Percentiles rank a stretch among this genome's conserved stretches.
phyloP scores from a whole-genome alignment of 345 rosid genomes.

The Erodium maritimum region DNA sequence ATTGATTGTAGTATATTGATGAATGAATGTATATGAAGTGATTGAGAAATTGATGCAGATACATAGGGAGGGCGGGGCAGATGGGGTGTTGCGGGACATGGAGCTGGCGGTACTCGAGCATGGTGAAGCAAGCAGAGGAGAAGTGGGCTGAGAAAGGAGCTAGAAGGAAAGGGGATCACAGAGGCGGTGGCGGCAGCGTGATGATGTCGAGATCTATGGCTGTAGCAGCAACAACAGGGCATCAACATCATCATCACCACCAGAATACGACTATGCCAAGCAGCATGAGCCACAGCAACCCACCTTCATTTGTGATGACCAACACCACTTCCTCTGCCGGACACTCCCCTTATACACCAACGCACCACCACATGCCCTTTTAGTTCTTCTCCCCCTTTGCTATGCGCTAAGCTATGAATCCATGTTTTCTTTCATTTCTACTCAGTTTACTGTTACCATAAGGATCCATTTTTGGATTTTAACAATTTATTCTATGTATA shows the following conservation, averaged over 20 bases:
- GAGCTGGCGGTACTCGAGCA: constrained; percentile 20
- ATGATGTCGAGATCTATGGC: constrained; percentile 25
- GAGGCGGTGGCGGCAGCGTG: constrained; percentile 6
- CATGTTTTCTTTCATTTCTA: too few species aligned
- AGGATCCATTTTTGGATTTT: too few species aligned
- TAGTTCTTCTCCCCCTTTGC: neutral
- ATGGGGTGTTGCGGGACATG: constrained; percentile 22
- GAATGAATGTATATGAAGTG: too few species aligned
- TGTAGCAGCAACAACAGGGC: constrained; percentile 5
- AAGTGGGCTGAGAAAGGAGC: constrained; percentile 71
- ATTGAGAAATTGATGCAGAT: constrained; percentile 20
- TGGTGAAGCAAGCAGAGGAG: constrained; percentile 41
- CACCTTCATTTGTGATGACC: constrained; percentile 8
- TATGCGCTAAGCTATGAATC: too few species aligned
- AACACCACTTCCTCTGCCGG: neutral
- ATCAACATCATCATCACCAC: neutral
- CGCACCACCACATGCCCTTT: constrained; percentile 12
- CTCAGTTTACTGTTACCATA: too few species aligned
- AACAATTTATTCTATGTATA: too few species aligned
- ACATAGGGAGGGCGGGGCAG: constrained; percentile 43
- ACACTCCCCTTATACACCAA: constrained; percentile 13
- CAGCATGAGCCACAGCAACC: constrained; percentile 4
- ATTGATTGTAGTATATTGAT: too few species aligned
- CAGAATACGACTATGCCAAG: neutral
- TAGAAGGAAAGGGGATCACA: constrained; percentile 24